Evolutionary conservation across 345 rosid species (phyloP).

Genomic region (Melaleuca quinquenervia): DNA sequence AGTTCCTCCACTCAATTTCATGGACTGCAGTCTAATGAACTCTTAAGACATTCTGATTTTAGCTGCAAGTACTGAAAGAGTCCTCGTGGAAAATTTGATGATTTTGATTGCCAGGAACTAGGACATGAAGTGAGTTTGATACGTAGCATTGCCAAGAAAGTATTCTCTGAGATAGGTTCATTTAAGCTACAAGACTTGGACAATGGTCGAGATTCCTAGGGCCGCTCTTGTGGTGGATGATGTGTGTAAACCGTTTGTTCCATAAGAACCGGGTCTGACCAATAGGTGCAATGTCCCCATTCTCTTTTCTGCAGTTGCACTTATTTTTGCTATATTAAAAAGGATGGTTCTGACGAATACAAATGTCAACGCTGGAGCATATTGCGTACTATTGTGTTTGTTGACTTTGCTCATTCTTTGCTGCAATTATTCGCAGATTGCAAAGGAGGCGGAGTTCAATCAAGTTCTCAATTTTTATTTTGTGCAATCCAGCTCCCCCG

Average conservation of each 20-base stretch:
- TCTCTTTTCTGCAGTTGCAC: neutral
- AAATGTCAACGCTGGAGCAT: neutral
- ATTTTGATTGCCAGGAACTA: conserved; percentile 43
- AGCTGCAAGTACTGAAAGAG: neutral
- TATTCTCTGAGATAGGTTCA: conserved; percentile 59
- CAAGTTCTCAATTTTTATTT: neutral
- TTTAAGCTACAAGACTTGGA: conserved; percentile 73
- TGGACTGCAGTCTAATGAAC: neutral
- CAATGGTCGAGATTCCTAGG: conserved; percentile 99
- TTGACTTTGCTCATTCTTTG: neutral
- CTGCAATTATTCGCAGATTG: conserved; percentile 33
- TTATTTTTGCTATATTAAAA: neutral
- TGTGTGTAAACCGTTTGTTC: conserved; percentile 21
- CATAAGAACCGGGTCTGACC: neutral
- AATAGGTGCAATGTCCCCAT: no score
- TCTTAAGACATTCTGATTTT: neutral
- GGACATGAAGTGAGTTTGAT: conserved; percentile 62
- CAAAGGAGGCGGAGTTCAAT: conserved; percentile 70
- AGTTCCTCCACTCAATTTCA: neutral
- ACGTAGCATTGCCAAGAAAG: conserved; percentile 50
- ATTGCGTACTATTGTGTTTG: neutral
- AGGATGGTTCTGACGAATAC: neutral
- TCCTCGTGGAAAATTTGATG: neutral
- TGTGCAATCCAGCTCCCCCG: neutral
- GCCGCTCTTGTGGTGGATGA: conserved; percentile 93